Conservation (phyloP, 73 alveolate species). For the Paramecium sonneborni region DNA sequence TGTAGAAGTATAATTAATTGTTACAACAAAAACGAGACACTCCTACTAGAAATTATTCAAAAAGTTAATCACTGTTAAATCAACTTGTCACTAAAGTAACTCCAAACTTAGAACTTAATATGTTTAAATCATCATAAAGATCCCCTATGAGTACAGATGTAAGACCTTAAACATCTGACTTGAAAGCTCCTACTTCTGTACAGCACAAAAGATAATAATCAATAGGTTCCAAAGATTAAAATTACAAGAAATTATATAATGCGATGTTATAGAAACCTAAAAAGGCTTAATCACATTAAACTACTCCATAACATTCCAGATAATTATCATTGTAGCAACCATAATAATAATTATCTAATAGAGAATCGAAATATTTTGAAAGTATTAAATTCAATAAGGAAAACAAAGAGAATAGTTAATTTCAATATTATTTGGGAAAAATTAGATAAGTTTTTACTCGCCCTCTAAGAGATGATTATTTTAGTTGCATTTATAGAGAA, state of each 20-base stretch:
- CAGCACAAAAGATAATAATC: slow-evolving; percentile 47
- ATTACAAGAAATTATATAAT: slow-evolving; percentile 2
- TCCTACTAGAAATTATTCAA: slow-evolving; percentile 18
- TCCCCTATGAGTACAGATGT: slow-evolving; percentile 7
- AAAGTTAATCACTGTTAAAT: not conserved
- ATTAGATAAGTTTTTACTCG: not conserved
- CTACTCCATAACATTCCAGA: not conserved
- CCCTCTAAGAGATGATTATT: slow-evolving; percentile 43
- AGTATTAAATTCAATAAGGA: not conserved
- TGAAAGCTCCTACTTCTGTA: not conserved
- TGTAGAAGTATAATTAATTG: slow-evolving; percentile 34
- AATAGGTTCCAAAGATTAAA: slow-evolving; percentile 37
- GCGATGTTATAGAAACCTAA: slow-evolving; percentile 13
- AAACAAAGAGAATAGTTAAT: not conserved
- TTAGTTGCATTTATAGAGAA: slow-evolving; percentile 28
- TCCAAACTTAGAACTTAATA: slow-evolving; percentile 25
- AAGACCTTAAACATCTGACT: not conserved
- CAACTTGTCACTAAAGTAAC: slow-evolving; percentile 35
- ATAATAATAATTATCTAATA: not conserved
- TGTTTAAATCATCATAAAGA: slow-evolving; percentile 14
- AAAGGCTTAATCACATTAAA: slow-evolving; percentile 31
- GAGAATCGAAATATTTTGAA: slow-evolving; percentile 43
- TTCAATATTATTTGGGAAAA: slow-evolving; percentile 33
- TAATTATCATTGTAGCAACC: not conserved
- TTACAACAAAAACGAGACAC: slow-evolving; percentile 1